These are phyloP conservation scores for Hypoxylon crocopeplum DNA, from an alignment of 495 filamentous ascomycete genomes.

Conservation along the genomic window DNA sequence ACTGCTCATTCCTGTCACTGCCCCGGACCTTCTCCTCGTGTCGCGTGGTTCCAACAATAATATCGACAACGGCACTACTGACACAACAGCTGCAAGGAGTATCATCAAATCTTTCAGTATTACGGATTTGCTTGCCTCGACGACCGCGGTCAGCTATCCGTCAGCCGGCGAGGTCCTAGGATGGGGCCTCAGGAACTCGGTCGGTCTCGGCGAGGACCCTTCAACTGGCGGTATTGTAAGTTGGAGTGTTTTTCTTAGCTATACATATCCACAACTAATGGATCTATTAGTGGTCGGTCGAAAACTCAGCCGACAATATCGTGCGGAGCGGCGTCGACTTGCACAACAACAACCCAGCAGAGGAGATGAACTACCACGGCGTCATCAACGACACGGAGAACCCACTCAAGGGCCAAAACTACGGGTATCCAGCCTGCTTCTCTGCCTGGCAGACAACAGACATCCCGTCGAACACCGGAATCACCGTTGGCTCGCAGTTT, in stretches of 20 bases:
- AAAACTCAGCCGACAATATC: constrained; percentile 70
- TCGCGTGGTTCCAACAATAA: constrained; percentile 64
- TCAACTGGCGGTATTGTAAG: constrained; percentile 58
- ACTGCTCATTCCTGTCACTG: constrained; percentile 58
- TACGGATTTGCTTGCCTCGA: constrained; percentile 38
- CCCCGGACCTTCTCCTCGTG: constrained; percentile 59
- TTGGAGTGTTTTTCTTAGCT: background rate
- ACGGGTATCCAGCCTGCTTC: constrained; percentile 69
- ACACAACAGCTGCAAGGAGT: constrained; percentile 56
- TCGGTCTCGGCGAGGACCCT: constrained; percentile 67
- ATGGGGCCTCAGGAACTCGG: constrained; percentile 72
- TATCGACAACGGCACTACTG: constrained; percentile 57
- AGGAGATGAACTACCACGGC: constrained; percentile 73
- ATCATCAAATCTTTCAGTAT: constrained; percentile 68
- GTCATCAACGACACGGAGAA: constrained; percentile 57
- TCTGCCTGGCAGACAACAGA: constrained; percentile 63
- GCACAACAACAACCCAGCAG: constrained; percentile 70
- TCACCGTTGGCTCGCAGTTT: constrained; percentile 61
- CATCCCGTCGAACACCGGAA: constrained; percentile 54
- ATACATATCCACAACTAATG: constrained; percentile 6
- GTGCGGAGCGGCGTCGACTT: constrained; percentile 60
- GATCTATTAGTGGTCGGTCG: constrained; percentile 62
- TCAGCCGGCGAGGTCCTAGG: constrained; percentile 61
- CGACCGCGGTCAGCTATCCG: constrained; percentile 50
- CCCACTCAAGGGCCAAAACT: constrained; percentile 52